These are phyloP conservation scores for Chaetomium olivaceum DNA, from an alignment of 2,329 filamentous ascomycete species.

Conservation along the genomic window DNA sequence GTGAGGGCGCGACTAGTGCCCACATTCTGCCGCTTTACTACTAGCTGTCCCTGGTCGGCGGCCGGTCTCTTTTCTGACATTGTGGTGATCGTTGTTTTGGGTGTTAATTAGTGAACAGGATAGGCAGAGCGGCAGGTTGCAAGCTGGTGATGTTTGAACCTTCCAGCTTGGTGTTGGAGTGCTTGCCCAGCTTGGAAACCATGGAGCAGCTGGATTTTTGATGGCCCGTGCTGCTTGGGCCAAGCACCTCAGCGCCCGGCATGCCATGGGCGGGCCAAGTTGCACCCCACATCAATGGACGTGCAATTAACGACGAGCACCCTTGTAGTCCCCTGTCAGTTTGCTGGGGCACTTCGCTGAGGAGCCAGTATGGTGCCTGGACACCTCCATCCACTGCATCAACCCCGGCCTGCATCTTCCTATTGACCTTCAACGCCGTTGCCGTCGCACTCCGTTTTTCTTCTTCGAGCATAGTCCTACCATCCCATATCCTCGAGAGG, in stretches of 20 bases:
- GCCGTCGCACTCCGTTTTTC: not conserved
- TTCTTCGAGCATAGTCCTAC: not conserved
- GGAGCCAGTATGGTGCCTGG: not conserved
- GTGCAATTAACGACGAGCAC: conserved; percentile 13
- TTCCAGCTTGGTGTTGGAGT: conserved; percentile 9
- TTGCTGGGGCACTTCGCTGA: not conserved
- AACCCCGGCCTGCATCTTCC: not conserved
- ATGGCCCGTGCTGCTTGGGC: conserved; percentile 27
- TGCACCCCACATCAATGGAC: not conserved
- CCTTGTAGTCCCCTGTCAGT: conserved; percentile 18
- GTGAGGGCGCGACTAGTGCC: conserved; percentile 52
- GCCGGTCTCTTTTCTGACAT: conserved; percentile 96
- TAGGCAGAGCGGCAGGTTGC: not conserved
- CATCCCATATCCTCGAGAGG: no score
- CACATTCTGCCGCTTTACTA: conserved; percentile 86
- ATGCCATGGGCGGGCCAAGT: not conserved
- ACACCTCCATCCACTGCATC: conserved; percentile 1
- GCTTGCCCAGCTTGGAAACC: not conserved
- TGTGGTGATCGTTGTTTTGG: conserved; percentile 18
- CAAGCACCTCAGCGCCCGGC: no score
- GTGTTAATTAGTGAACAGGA: not conserved
- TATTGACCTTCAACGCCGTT: not conserved
- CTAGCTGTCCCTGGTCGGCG: conserved; percentile 75
- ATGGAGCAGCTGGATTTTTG: conserved; percentile 30
- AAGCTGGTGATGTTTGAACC: not conserved